Conservation (phyloP, 768 basidiomycete genomes). For the Lyophyllum atratum region DNA sequence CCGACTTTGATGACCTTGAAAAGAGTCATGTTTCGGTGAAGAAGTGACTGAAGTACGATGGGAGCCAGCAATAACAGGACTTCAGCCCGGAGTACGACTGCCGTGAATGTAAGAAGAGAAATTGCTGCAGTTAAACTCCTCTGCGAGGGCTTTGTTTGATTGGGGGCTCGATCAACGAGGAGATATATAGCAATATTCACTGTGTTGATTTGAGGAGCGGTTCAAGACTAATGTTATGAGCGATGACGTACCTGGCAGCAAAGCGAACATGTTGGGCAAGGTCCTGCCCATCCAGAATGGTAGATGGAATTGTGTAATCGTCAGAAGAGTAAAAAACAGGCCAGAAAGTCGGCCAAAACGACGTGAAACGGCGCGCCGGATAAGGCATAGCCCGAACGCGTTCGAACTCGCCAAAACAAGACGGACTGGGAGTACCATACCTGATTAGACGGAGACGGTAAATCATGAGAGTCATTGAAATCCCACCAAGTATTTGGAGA, state of each 20-base stretch:
- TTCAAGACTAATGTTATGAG: background rate
- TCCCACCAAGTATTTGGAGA: slow-evolving; percentile 70
- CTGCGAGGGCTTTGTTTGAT: slow-evolving; percentile 37
- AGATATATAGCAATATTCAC: slow-evolving; percentile 61
- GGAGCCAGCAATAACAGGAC: slow-evolving; percentile 66
- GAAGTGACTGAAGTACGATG: slow-evolving; percentile 55
- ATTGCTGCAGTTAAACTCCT: slow-evolving; percentile 44
- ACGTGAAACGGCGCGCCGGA: slow-evolving; percentile 61
- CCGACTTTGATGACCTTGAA: slow-evolving; percentile 49
- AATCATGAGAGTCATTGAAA: background rate
- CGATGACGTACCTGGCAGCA: slow-evolving; percentile 69
- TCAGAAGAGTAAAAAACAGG: slow-evolving; percentile 65
- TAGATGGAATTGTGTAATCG: slow-evolving; percentile 85
- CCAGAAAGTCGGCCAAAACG: slow-evolving; percentile 66
- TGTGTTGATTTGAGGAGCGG: slow-evolving; percentile 21
- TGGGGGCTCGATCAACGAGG: slow-evolving; percentile 45
- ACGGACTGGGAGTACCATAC: slow-evolving; percentile 53
- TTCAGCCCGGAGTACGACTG: slow-evolving; percentile 81
- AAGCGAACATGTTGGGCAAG: slow-evolving; percentile 91
- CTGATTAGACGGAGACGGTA: background rate
- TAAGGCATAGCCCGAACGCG: slow-evolving; percentile 57
- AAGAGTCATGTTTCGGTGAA: slow-evolving; percentile 43
- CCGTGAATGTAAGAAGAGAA: slow-evolving; percentile 61
- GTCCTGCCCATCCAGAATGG: slow-evolving; percentile 94
- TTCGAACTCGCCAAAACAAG: slow-evolving; percentile 70